Conservation (phyloP, 441 rosid species). For the Gossypium schwendimanii region DNA sequence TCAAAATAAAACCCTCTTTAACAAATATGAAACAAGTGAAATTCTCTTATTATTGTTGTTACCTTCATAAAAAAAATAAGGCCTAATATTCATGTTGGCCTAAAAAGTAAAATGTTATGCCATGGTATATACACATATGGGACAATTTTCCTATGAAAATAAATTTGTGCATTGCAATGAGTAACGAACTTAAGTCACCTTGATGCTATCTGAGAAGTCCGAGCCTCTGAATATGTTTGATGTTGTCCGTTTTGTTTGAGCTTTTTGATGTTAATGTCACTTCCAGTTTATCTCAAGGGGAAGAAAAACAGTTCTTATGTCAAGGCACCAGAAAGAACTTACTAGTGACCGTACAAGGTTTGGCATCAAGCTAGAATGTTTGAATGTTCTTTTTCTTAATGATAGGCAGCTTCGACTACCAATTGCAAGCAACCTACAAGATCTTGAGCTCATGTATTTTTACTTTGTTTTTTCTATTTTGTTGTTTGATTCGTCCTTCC, state of each 20-base stretch:
- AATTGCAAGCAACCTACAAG: neutral
- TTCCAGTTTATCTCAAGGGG: neutral
- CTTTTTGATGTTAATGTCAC: neutral
- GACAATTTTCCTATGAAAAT: neutral
- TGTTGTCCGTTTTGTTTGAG: neutral
- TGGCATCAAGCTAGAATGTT: neutral
- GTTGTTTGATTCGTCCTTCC: neutral
- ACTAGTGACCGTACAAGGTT: neutral
- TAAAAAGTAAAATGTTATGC: neutral
- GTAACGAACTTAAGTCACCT: neutral
- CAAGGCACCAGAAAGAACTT: neutral
- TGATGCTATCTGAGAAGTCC: neutral
- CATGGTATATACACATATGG: neutral
- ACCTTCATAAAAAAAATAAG: neutral
- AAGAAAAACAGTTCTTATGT: neutral
- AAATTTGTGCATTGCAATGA: neutral
- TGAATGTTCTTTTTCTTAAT: neutral
- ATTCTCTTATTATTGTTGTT: neutral
- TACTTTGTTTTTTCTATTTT: neutral
- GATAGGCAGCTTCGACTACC: neutral
- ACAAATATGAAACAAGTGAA: neutral
- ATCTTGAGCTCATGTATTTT: neutral
- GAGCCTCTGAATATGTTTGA: neutral
- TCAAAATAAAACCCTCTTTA: neutral
- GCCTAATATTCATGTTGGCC: neutral